Conservation (phyloP, 129 eudicot genomes). For the Daucus carota region DH1_v3.0 NC_030381.2:39265001-39265500, state of each 20-base stretch:
- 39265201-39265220: background rate
- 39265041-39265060: background rate
- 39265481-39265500: background rate
- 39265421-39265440: background rate
- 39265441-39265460: background rate
- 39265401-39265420: background rate
- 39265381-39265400: background rate
- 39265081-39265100: background rate
- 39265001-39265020: constrained; percentile 82
- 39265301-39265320: constrained; percentile 83
- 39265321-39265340: constrained; percentile 70
- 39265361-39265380: constrained; percentile 44
- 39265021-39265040: background rate
- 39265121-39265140: background rate
- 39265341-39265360: constrained; percentile 61
- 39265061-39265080: background rate
- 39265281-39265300: constrained; percentile 80
- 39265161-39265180: background rate
- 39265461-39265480: background rate
- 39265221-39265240: background rate
- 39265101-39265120: background rate
- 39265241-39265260: background rate
- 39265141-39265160: background rate
- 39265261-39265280: constrained; percentile 99
- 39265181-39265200: background rate